These are phyloP conservation scores for Stenogyne calaminthoides DNA, from an alignment of 305 asterid genomes.

Conservation along the genomic window DNA sequence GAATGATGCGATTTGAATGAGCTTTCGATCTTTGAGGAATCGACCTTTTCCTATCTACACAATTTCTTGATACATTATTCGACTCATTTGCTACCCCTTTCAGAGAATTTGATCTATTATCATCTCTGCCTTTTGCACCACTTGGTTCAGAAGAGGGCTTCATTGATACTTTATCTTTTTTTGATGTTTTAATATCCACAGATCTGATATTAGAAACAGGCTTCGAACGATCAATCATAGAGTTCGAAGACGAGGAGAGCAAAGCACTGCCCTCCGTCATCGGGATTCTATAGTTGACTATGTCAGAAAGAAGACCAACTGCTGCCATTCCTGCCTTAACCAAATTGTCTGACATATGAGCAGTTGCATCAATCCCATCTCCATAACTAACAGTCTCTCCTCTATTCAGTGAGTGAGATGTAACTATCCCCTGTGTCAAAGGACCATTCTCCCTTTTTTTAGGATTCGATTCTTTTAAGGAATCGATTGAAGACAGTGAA, in stretches of 20 bases:
- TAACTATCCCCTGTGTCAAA: background rate
- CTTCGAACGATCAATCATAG: constrained; percentile 50
- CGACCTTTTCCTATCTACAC: constrained; percentile 39
- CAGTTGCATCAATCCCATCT: constrained; percentile 45
- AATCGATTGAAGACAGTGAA: constrained; percentile 48
- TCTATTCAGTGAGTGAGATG: constrained; percentile 36
- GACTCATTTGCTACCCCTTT: constrained; percentile 39
- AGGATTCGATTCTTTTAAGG: constrained; percentile 45
- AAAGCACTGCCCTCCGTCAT: constrained; percentile 51
- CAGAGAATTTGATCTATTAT: constrained; percentile 41
- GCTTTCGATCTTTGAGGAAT: constrained; percentile 54
- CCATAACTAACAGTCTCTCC: constrained; percentile 45
- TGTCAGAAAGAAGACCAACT: constrained; percentile 71
- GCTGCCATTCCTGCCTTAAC: constrained; percentile 93
- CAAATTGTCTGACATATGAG: constrained; percentile 70
- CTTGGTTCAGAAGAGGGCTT: constrained; percentile 41
- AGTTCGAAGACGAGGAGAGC: constrained; percentile 39
- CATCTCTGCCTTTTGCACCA: constrained; percentile 39
- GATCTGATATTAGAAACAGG: constrained; percentile 48
- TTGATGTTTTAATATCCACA: constrained; percentile 43
- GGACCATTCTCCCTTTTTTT: constrained; percentile 39
- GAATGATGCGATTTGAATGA: constrained; percentile 42
- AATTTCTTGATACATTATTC: constrained; percentile 35
- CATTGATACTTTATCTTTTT: constrained; percentile 45
- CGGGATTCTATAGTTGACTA: constrained; percentile 74